Evolutionary conservation across 352 stramenopile genomes (phyloP).

Genomic region (Globisporangium recalcitrans): DNA sequence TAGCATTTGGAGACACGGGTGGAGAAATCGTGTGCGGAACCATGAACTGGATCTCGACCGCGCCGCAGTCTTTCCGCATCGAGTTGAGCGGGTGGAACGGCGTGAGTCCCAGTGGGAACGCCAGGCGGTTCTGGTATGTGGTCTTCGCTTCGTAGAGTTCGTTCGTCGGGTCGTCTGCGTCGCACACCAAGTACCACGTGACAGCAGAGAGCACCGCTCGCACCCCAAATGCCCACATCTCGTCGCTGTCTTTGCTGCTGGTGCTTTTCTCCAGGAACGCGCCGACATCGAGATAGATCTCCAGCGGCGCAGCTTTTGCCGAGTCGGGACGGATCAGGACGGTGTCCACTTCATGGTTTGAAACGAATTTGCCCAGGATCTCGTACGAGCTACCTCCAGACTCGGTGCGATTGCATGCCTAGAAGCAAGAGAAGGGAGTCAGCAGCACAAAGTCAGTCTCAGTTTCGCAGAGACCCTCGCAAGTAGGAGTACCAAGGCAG

Average conservation of each 20-base stretch:
- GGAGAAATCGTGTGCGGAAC: background rate
- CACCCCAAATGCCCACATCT: slow-evolving; percentile 55
- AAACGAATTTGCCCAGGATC: slow-evolving; percentile 53
- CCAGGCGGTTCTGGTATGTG: slow-evolving; percentile 56
- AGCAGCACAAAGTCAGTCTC: background rate
- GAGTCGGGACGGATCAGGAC: slow-evolving; percentile 65
- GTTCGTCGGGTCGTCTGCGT: slow-evolving; percentile 53
- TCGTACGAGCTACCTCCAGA: slow-evolving; percentile 70
- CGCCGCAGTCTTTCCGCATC: slow-evolving; percentile 46
- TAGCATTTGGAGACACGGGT: background rate
- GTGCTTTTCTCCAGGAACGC: slow-evolving; percentile 30
- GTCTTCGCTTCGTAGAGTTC: slow-evolving; percentile 53
- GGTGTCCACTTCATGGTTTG: slow-evolving; percentile 42
- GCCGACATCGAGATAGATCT: slow-evolving; percentile 54
- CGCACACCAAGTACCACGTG: slow-evolving; percentile 72
- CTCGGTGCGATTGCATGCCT: slow-evolving; percentile 77
- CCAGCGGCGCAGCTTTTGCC: slow-evolving; percentile 48
- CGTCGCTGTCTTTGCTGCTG: background rate
- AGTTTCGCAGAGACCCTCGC: background rate
- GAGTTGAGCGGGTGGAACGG: slow-evolving; percentile 40
- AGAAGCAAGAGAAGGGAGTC: background rate
- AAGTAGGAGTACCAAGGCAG: background rate
- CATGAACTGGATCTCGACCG: slow-evolving; percentile 33
- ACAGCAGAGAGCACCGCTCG: slow-evolving; percentile 42
- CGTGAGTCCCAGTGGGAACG: slow-evolving; percentile 51